phyloP scores from a whole-genome alignment of 2,329 filamentous ascomycete species.

The Colletotrichum gigasporum region DNA sequence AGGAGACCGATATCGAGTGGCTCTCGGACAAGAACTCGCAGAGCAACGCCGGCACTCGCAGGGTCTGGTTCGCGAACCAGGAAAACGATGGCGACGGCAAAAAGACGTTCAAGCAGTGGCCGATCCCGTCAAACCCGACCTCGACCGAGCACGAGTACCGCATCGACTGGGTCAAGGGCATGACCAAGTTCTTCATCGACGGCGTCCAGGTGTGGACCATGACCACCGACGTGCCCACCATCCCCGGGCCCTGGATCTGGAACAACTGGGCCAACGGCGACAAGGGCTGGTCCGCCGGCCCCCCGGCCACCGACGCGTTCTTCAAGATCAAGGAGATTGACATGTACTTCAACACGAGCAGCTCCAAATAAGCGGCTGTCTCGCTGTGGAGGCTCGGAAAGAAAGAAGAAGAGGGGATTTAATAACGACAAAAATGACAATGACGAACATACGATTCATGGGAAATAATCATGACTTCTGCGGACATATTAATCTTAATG shows the following conservation, averaged over 20 bases:
- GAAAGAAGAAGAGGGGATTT: too few relatives aligned
- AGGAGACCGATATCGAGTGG: conserved; percentile 45
- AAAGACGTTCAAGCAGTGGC: conserved; percentile 22
- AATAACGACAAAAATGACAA: too few relatives aligned
- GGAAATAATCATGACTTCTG: too few relatives aligned
- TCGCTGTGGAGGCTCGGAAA: too few relatives aligned
- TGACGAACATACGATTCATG: too few relatives aligned
- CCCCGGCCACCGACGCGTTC: conserved; percentile 36
- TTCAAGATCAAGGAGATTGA: conserved; percentile 30
- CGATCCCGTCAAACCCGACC: conserved; percentile 35
- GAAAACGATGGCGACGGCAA: conserved; percentile 33
- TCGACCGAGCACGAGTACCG: conserved; percentile 42
- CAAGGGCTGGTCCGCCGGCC: conserved; percentile 40
- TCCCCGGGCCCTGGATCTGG: conserved; percentile 40
- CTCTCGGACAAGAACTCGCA: conserved; percentile 38
- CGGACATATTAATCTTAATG: too few relatives aligned
- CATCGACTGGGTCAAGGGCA: conserved; percentile 40
- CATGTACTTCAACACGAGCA: conserved; percentile 45
- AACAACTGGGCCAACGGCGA: conserved; percentile 45
- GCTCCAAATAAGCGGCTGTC: too few relatives aligned
- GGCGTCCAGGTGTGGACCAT: conserved; percentile 37
- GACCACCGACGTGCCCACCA: conserved; percentile 36
- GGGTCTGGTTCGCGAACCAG: conserved; percentile 44
- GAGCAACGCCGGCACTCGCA: conserved; percentile 37
- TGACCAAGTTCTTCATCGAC: conserved; percentile 39